Percentiles rank a stretch among this genome's conserved stretches.
These are phyloP conservation scores for Suillus lakei DNA, from an alignment of 768 basidiomycete species.

Conservation along the genomic window DNA sequence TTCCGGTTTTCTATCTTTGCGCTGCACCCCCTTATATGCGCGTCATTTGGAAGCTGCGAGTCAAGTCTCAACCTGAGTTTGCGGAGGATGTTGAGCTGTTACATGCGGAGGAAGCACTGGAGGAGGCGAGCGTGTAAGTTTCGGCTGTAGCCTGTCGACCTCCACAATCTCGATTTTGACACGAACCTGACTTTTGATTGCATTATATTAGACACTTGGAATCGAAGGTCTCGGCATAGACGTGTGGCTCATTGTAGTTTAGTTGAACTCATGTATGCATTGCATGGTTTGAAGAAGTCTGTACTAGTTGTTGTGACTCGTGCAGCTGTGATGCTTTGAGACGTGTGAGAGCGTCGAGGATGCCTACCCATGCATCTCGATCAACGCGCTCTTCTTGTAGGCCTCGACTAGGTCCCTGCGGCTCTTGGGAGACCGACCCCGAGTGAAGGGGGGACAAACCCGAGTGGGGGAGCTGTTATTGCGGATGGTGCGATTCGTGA, in stretches of 20 bases:
- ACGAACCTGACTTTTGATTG: constrained; percentile 13
- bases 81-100: constrained; percentile 45
- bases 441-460: constrained; percentile 77
- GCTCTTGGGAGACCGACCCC: constrained; percentile 71
- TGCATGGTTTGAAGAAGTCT: too few relatives aligned
- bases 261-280: constrained; percentile 2
- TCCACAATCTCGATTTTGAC: constrained; percentile 10
- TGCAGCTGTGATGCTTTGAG: constrained; percentile 53
- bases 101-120: constrained; percentile 63
- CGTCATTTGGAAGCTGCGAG: constrained; percentile 28
- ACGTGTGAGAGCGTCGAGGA: constrained; percentile 67
- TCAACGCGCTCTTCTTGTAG: constrained; percentile 80
- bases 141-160: not conserved
- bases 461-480: constrained; percentile 77
- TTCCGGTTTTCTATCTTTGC: constrained; percentile 22
- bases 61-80: constrained; percentile 33
- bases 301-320: constrained; percentile 21
- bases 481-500: constrained; percentile 87
- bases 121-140: constrained; percentile 52
- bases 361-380: constrained; percentile 77
- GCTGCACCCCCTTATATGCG: constrained; percentile 13
- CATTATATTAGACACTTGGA: constrained; percentile 6
- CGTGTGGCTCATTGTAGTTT: not conserved
- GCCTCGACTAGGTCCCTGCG: constrained; percentile 53
- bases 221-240: constrained; percentile 3